Evolutionary conservation across 2,329 filamentous ascomycete genomes (phyloP).

Genomic region (Cercospora sojina): DNA sequence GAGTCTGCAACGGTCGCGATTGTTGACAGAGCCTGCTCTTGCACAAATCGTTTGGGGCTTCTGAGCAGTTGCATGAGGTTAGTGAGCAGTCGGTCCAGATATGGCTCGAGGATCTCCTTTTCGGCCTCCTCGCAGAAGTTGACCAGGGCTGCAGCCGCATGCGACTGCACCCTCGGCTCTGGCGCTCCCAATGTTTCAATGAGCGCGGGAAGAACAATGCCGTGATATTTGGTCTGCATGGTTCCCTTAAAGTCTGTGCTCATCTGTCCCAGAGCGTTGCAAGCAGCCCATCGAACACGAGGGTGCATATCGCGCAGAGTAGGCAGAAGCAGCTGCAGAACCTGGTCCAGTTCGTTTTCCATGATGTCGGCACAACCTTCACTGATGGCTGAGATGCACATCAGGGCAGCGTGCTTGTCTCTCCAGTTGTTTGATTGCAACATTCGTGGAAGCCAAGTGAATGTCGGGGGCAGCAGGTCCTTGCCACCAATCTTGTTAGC

Average conservation of each 20-base stretch:
- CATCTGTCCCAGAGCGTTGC: conserved; percentile 99
- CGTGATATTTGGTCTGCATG: conserved; percentile 96
- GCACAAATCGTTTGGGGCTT: conserved; percentile 91
- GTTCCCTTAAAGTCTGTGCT: conserved; percentile 97
- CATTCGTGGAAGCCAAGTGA: conserved; percentile 96
- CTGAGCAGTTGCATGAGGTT: conserved; percentile 85
- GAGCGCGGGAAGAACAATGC: conserved; percentile 81
- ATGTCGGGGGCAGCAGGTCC: conserved; percentile 87
- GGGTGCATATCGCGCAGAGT: conserved; percentile 86
- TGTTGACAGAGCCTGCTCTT: conserved; percentile 95
- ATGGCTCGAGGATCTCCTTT: conserved; percentile 85
- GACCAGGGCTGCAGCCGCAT: conserved; percentile 94
- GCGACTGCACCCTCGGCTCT: conserved; percentile 91
- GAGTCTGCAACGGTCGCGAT: conserved; percentile 99
- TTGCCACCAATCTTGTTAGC: conserved; percentile 97
- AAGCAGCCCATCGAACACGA: conserved; percentile 93
- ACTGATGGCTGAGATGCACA: conserved; percentile 98
- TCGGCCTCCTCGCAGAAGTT: conserved; percentile 99
- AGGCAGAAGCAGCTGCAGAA: conserved; percentile 90
- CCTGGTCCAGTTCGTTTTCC: conserved; percentile 90
- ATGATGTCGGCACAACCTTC: conserved; percentile 95
- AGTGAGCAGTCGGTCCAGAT: conserved; percentile 81
- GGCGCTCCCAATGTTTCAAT: conserved; percentile 87
- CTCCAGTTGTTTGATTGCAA: conserved; percentile 93
- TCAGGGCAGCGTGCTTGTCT: conserved; percentile 91